phyloP scores from a whole-genome alignment of 495 filamentous ascomycete species.

The Annulohypoxylon maeteangense region DNA sequence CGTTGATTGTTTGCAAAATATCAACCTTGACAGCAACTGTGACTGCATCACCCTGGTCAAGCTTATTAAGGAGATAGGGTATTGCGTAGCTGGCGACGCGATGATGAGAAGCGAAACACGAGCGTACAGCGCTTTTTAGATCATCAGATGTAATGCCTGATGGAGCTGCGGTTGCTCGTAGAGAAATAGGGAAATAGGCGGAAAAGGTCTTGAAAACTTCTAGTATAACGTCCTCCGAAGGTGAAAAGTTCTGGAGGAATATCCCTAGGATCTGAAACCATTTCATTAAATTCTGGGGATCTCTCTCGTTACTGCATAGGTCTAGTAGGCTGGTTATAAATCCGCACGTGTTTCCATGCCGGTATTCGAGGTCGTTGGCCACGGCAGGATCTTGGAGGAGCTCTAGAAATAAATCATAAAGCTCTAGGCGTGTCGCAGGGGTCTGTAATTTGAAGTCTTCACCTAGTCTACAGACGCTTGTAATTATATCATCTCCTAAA shows the following conservation, averaged over 20 bases:
- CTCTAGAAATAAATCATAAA: conserved; percentile 58
- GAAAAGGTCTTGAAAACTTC: conserved; percentile 61
- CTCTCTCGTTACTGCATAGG: conserved; percentile 59
- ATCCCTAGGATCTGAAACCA: conserved; percentile 58
- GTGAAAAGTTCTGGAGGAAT: conserved; percentile 53
- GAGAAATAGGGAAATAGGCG: conserved; percentile 64
- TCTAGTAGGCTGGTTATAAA: conserved; percentile 55
- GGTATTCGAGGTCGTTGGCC: conserved; percentile 53
- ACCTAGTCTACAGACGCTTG: conserved; percentile 55
- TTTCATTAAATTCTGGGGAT: conserved; percentile 59
- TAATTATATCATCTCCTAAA: conserved; percentile 54
- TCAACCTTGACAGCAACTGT: conserved; percentile 65
- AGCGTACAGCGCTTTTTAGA: conserved; percentile 57
- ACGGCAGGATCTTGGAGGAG: conserved; percentile 52
- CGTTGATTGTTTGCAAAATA: conserved; percentile 59
- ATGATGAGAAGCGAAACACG: conserved; percentile 59
- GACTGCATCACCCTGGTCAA: conserved; percentile 62
- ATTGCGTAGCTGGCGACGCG: conserved; percentile 54
- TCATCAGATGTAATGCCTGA: conserved; percentile 61
- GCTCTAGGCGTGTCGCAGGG: conserved; percentile 55
- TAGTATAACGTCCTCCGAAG: conserved; percentile 53
- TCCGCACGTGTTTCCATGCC: conserved; percentile 50
- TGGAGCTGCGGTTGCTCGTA: conserved; percentile 55
- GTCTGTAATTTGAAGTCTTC: conserved; percentile 61
- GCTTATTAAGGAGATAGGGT: conserved; percentile 58